Base-by-base conservation (phyloP, 2,329 filamentous ascomycete genomes). In the Septoria petroselini region DNA sequence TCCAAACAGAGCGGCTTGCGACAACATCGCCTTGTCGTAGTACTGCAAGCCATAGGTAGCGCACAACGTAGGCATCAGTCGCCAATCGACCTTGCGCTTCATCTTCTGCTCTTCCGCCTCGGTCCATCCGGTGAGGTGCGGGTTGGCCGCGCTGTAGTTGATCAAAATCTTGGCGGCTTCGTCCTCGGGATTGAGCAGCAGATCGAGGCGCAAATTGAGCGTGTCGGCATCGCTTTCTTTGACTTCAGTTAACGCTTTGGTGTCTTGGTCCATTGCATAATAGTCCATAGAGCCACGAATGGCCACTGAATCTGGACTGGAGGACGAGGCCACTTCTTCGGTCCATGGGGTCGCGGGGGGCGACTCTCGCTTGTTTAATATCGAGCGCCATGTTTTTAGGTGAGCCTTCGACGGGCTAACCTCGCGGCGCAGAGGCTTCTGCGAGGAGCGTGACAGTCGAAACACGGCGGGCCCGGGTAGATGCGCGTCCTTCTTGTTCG, bases 1-100 rank as follows among this genome's bases (percentile, higher is more conserved):
- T 1, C 72, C 72, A 46, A 74, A 74, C 1, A 73, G 58, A 9
- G 71, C 71, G 65, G 77, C 77, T 54, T 79, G 76, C 0, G 71
- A 73, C 12, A 80, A 62, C 72, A 80, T 78, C 2, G 76, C 74
- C 58, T 79, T 76, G 55, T 76, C 74, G 40, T 76, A 75, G 50
- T 75, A 76, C 50, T 75, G 72, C n/a, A 76, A 62, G 0, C 65
- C 69, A 54, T 75, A 76, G 0, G 73, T 76, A 3, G 69, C 54
- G 50, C 72, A 75, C 0, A 77, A 65, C 11, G 77, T 67, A 1
- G 74, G 72, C 67, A 76, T 70, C 1, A 77, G 61, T 18, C 66
- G 65, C 57, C 66, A 68, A 57, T 76, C 73, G 27, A 75, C 68
- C 51, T 70, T 73, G 14, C 67, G 66, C 4, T 68, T 60, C 6